Percentiles rank a stretch among this genome's conserved stretches.
phyloP scores from a whole-genome alignment of 2,329 filamentous ascomycete species.

The Penicillium sp. region DNA sequence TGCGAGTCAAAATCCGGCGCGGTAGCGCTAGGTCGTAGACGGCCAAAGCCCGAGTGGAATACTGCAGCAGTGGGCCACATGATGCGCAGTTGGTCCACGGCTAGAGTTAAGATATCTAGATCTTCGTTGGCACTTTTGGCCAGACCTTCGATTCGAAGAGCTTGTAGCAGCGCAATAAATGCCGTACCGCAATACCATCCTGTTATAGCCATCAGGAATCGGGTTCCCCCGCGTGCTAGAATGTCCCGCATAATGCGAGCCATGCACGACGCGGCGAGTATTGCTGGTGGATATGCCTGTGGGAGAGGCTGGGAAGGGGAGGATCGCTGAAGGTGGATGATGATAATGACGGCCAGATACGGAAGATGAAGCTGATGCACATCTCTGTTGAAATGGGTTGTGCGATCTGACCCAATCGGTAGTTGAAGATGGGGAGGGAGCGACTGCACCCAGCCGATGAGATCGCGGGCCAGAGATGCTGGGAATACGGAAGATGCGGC shows the following conservation, averaged over 20 bases:
- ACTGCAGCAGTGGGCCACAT: slow-evolving; percentile 43
- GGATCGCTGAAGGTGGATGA: slow-evolving; percentile 38
- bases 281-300: slow-evolving; percentile 39
- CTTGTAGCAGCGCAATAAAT: slow-evolving; percentile 45
- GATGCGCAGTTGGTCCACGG: slow-evolving; percentile 34
- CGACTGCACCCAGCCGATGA: slow-evolving; percentile 39
- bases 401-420: slow-evolving; percentile 21
- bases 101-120: slow-evolving; percentile 34
- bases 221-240: slow-evolving; percentile 39
- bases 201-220: slow-evolving; percentile 47
- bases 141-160: slow-evolving; percentile 35
- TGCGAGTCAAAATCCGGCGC: slow-evolving; percentile 12
- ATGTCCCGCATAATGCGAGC: slow-evolving; percentile 43
- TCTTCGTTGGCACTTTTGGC: slow-evolving; percentile 35
- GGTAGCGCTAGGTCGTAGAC: slow-evolving; percentile 29
- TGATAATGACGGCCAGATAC: not conserved
- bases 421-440: slow-evolving; percentile 38
- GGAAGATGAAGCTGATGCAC: not conserved
- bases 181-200: slow-evolving; percentile 48
- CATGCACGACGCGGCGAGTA: slow-evolving; percentile 43
- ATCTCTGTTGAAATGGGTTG: not conserved
- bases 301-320: slow-evolving; percentile 41
- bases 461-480: slow-evolving; percentile 32
- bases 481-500: slow-evolving; percentile 20
- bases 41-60: slow-evolving; percentile 28